Evolutionary conservation across 805 yeast species (phyloP), one percentile per base, ranked within the genome.

Genomic region (Pichia deserticola): DNA sequence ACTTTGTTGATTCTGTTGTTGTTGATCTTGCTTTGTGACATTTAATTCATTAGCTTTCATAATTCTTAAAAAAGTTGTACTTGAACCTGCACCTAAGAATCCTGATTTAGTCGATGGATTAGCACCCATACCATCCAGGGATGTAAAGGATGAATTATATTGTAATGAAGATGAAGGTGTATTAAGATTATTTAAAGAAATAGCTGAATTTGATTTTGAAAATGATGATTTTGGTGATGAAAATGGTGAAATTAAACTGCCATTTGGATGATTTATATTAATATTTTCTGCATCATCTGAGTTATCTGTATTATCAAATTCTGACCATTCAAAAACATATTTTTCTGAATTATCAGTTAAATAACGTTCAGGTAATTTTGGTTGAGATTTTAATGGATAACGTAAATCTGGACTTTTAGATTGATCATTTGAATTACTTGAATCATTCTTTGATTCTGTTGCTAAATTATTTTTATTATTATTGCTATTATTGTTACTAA

Each of bases 61-160:
- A 7, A 64, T 64, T 45, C 64, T 53, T 40, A 83, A 62, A 20
- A 79, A 66, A 7, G 78, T 77, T 2, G 83, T 75, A 51, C 79
- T 72, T 5, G 89, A 81, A 8, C 81, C 84, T 11, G 76, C 74
- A 1, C 89, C 89, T 55, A 78, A 78, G 59, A 79, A 82, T 0
- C 89, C 88, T 32, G 76, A 75, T 40, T 64, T 66, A 28, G 60
- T 56, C 30, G 81, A 77, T 7, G 54, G 54, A 44, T 77, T 73
- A 1, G 82, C 84, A 0, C 83, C 86, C 86, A 82, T 82, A 10
- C 86, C 86, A 61, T 82, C 86, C 45, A 68, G 29, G 1, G 58
- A 54, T 12, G 53, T 49, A 29, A 36, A 43, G 0, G 53, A 45
- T 3, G 53, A 34, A 40, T 11, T 43, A 40, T 33, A 20, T 30